Base-by-base conservation (phyloP, 768 basidiomycete species). In the Tricholoma furcatifolium region DNA sequence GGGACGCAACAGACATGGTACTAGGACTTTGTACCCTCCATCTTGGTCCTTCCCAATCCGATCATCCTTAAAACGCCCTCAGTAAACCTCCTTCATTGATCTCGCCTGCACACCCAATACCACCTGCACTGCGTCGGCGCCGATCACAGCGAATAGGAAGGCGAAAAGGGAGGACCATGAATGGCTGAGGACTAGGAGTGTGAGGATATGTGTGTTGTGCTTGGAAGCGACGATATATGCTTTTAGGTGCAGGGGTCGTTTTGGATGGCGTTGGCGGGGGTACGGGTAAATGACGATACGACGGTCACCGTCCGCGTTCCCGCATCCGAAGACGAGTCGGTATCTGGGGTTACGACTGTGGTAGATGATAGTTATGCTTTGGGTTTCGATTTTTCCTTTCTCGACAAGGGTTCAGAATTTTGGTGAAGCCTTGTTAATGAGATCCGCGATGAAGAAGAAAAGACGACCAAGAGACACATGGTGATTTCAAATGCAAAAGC, bases 51-150 rank as follows among this genome's bases (percentile, higher is more conserved):
- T 76, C 9, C 91, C 90, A 12, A 94, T 70, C 6, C 78, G 70
- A 4, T 83, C 78, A 12, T 74, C 60, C 23, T 90, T 73, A 1
- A 93, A 83, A 38, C 81, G 81, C 1, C 77, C 77, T 1, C 91
- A 74, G 63, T 86, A 95, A 24, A 94, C 68, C 63, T 92, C 88
- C 41, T 88, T 78, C 4, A 94, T 77, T 6, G 93, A 67, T 0
- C 85, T 80, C 0, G 84, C 78, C 3, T 78, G 76, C 5, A 77
- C 65, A 43, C 81, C 71, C 0, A 94, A 75, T 0, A 93, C 70
- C 14, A 72, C 68, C 10, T 38, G 27, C 48, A 86, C 82, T 55
- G 76, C 73, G 50, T 76, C 72, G 11, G 76, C 64, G 1, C 88
- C 81, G 14, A 75, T 72, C 17, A 95, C 70, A 4, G 81, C 74